Conservation (phyloP, 2,329 filamentous ascomycete species). For the Plectosphaerella sp. region DNA sequence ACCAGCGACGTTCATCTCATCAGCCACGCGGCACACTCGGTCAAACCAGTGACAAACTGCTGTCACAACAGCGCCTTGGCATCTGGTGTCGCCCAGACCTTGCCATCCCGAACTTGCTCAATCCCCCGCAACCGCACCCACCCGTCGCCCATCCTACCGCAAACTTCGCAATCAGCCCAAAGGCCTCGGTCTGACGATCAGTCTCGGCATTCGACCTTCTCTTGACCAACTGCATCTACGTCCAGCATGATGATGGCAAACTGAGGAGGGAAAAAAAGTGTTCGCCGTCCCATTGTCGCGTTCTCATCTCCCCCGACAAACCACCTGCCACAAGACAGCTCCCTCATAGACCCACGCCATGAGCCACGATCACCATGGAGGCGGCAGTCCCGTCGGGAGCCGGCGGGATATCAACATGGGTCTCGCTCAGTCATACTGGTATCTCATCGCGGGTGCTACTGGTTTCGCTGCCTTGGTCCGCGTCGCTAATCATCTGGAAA, state of each 20-base stretch:
- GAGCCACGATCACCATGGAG: constrained; percentile 19
- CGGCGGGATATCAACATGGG: constrained; percentile 38
- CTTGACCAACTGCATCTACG: neutral
- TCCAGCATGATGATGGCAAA: neutral
- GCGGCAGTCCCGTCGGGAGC: constrained; percentile 5
- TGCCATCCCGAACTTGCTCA: constrained; percentile 13
- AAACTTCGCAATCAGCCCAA: too few relatives aligned
- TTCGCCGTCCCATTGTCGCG: too few relatives aligned
- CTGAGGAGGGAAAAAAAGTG: too few relatives aligned
- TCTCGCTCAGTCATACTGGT: constrained; percentile 55
- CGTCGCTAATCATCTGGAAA: constrained; percentile 36
- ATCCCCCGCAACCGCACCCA: constrained; percentile 8
- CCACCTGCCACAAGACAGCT: too few relatives aligned
- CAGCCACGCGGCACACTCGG: too few relatives aligned
- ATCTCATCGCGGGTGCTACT: constrained; percentile 47
- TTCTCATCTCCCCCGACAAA: too few relatives aligned
- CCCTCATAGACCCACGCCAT: neutral
- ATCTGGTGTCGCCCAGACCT: too few relatives aligned
- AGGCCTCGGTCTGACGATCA: too few relatives aligned
- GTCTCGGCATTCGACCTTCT: neutral
- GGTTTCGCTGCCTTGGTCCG: constrained; percentile 36
- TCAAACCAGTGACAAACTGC: too few relatives aligned
- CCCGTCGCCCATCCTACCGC: neutral
- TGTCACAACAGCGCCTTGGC: too few relatives aligned
- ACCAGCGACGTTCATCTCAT: too few relatives aligned